A percentile compares a stretch with the other conserved stretches of the same genome.
These are phyloP conservation scores for Heliocybe sulcata DNA, from an alignment of 1,284 basidiomycete genomes.

Conservation along the genomic window DNA sequence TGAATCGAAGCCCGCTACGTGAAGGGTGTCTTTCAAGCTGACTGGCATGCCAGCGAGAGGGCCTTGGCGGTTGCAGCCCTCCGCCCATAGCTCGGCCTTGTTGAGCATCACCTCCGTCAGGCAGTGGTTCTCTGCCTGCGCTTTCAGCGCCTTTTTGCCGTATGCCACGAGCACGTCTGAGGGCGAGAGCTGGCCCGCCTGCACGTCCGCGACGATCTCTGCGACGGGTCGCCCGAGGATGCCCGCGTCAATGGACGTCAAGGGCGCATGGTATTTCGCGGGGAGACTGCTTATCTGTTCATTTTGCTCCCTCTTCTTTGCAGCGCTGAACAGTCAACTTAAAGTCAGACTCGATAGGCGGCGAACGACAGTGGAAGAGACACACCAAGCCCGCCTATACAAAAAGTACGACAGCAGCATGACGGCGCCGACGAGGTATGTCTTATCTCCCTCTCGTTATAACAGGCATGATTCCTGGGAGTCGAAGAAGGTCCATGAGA, in stretches of 20 bases:
- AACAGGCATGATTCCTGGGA: background rate
- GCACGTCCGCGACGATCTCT: slow-evolving; percentile 31
- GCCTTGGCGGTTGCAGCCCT: slow-evolving; percentile 31
- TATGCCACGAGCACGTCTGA: slow-evolving; percentile 37
- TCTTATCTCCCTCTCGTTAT: background rate
- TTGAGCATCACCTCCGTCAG: slow-evolving; percentile 48
- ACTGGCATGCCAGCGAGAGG: slow-evolving; percentile 41
- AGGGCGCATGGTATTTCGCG: slow-evolving; percentile 28
- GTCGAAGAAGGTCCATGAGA: background rate
- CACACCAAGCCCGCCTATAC: background rate
- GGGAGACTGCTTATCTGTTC: slow-evolving; percentile 33
- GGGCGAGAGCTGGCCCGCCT: slow-evolving; percentile 30
- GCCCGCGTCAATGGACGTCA: slow-evolving; percentile 27
- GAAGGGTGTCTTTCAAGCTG: slow-evolving; percentile 39
- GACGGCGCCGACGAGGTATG: background rate
- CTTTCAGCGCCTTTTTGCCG: slow-evolving; percentile 41
- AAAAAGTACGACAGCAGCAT: background rate
- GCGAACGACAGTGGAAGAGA: background rate
- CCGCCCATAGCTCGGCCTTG: slow-evolving; percentile 31
- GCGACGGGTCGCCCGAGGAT: slow-evolving; percentile 35
- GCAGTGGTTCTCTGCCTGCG: slow-evolving; percentile 48
- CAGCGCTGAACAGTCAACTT: slow-evolving; percentile 10
- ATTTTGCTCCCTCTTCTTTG: slow-evolving; percentile 40
- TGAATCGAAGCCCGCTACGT: slow-evolving; percentile 48
- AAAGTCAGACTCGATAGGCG: background rate